phyloP scores from a whole-genome alignment of 83 land plant genomes.

The Larix sibirica region DNA sequence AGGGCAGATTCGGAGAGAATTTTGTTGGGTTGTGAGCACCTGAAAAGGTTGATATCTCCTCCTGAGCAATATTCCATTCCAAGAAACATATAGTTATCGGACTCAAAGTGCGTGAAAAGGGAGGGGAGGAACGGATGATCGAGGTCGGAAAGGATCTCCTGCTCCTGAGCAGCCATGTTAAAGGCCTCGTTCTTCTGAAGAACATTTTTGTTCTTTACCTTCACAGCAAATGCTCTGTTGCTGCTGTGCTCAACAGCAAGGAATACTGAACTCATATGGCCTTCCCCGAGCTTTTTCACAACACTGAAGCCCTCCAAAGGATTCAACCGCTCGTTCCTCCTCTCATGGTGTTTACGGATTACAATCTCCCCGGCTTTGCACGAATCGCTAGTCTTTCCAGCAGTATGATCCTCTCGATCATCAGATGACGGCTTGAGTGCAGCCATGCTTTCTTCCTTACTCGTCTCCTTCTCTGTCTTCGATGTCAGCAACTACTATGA shows the following conservation, averaged over 20 bases:
- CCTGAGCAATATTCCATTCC: slow-evolving; percentile 43
- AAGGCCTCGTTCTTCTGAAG: not conserved
- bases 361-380: no score
- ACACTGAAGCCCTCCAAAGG: not conserved
- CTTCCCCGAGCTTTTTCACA: slow-evolving; percentile 1
- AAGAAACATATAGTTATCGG: slow-evolving; percentile 32
- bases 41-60: slow-evolving; percentile 33
- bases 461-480: no score
- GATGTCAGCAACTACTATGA: no score
- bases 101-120: slow-evolving; percentile 32
- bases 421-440: no score
- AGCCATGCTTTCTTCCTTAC: no score
- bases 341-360: no score
- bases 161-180: slow-evolving; percentile 22
- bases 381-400: no score
- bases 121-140: slow-evolving; percentile 45
- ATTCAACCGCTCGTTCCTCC: not conserved
- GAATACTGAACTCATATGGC: slow-evolving; percentile 2
- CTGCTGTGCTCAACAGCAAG: slow-evolving; percentile 1
- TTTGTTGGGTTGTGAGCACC: slow-evolving; percentile 25
- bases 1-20: slow-evolving; percentile 23
- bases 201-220: slow-evolving; percentile 4
- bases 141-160: slow-evolving; percentile 28
- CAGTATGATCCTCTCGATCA: no score
- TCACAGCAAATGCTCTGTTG: not conserved